These are phyloP conservation scores for Ceratocystiopsis sp. DNA, from an alignment of 2,329 filamentous ascomycete species.

Conservation along the genomic window DNA sequence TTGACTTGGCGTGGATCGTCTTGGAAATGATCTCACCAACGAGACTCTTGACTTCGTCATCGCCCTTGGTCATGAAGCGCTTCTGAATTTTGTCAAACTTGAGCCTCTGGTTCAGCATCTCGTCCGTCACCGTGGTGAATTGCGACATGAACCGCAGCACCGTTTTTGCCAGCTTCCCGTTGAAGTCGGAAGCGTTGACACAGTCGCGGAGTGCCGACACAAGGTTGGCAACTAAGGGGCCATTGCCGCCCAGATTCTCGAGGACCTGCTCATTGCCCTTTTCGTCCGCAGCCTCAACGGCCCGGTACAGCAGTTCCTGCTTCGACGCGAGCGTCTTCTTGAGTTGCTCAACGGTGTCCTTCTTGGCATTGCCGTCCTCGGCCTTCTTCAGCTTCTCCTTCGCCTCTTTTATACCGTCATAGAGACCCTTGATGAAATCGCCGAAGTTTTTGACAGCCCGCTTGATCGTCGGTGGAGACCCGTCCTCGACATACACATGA, in stretches of 20 bases:
- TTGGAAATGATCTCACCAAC: slow-evolving; percentile 31
- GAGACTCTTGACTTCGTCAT: slow-evolving; percentile 44
- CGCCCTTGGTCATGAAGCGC: slow-evolving; percentile 46
- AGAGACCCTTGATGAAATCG: slow-evolving; percentile 30
- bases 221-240: slow-evolving; percentile 37
- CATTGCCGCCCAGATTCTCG: slow-evolving; percentile 39
- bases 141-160: slow-evolving; percentile 43
- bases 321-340: slow-evolving; percentile 26
- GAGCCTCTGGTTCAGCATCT: slow-evolving; percentile 39
- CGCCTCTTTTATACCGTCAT: slow-evolving; percentile 28
- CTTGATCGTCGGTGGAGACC: slow-evolving; percentile 20
- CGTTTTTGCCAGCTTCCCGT: slow-evolving; percentile 34
- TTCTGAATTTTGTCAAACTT: slow-evolving; percentile 50
- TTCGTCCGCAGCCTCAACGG: slow-evolving; percentile 35
- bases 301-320: slow-evolving; percentile 30
- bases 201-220: slow-evolving; percentile 37
- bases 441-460: slow-evolving; percentile 33
- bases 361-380: slow-evolving; percentile 20
- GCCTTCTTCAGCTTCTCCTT: slow-evolving; percentile 26
- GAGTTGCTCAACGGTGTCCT: slow-evolving; percentile 18
- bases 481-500: slow-evolving; percentile 29
- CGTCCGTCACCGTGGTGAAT: slow-evolving; percentile 44
- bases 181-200: slow-evolving; percentile 34
- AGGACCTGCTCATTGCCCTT: slow-evolving; percentile 38
- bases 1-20: slow-evolving; percentile 22